Conservation (phyloP, 1,284 basidiomycete species). For the Ustilago xerochloae region DNA sequence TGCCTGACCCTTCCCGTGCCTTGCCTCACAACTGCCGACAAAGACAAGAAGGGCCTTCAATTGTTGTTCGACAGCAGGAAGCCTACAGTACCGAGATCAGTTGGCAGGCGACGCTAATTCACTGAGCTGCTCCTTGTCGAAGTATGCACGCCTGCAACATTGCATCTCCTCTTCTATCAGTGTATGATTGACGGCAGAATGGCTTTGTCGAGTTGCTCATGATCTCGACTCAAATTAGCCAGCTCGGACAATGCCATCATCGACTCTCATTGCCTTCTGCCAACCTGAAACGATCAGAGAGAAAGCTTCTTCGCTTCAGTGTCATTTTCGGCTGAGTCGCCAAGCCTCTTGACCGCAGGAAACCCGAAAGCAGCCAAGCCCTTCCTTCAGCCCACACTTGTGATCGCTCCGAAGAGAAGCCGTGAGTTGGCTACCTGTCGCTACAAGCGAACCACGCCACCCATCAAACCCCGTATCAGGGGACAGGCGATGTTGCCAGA, state of each 20-base stretch:
- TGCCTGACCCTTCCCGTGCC: constrained; percentile 1
- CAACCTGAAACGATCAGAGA: too few relatives aligned
- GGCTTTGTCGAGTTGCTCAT: too few relatives aligned
- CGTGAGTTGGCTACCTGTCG: neutral
- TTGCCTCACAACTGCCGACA: neutral
- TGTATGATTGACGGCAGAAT: neutral
- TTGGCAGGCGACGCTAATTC: neutral
- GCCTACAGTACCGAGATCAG: neutral
- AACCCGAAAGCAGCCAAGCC: constrained; percentile 7
- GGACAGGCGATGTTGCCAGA: neutral
- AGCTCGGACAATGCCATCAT: too few relatives aligned
- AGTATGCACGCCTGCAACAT: neutral
- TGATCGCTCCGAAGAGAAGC: neutral
- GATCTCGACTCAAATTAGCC: too few relatives aligned
- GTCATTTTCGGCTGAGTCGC: neutral
- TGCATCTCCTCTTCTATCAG: neutral
- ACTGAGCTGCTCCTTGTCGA: neutral
- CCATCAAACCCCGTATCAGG: neutral
- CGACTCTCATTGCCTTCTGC: too few relatives aligned
- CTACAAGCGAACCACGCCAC: neutral
- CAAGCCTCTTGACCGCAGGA: constrained; percentile 6
- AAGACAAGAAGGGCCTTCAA: neutral
- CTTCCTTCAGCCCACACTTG: neutral
- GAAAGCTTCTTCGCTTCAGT: neutral
- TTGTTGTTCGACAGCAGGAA: constrained; percentile 1